These are phyloP conservation scores for Colletotrichum sp. DNA, from an alignment of 2,329 filamentous ascomycete species.

Conservation along the genomic window DNA sequence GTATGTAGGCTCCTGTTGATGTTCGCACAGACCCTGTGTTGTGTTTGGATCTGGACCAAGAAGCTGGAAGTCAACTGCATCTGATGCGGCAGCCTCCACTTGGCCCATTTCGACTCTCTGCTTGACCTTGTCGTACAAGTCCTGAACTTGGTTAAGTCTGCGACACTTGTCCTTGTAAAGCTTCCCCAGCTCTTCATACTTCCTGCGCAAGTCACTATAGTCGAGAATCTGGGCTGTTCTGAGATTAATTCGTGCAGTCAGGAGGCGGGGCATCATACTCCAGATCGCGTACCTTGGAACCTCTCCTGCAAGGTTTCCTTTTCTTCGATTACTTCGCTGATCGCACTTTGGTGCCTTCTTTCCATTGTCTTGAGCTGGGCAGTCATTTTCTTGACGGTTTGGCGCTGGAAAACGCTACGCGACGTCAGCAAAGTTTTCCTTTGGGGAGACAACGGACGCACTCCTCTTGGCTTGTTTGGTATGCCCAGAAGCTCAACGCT, in stretches of 20 bases:
- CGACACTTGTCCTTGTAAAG: constrained; percentile 74
- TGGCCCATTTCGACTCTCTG: constrained; percentile 59
- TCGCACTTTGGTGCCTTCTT: constrained; percentile 72
- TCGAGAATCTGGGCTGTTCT: constrained; percentile 60
- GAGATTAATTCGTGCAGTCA: background rate
- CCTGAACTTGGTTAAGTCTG: constrained; percentile 72
- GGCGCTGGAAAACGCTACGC: constrained; percentile 77
- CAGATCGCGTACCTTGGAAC: constrained; percentile 58
- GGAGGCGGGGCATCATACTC: background rate
- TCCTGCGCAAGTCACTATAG: constrained; percentile 67
- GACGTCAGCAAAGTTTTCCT: background rate
- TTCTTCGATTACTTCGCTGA: constrained; percentile 77
- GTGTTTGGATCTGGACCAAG: background rate
- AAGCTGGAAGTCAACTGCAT: constrained; percentile 26
- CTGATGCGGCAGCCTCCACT: constrained; percentile 58
- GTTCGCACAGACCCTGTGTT: background rate
- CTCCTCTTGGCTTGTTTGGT: constrained; percentile 87
- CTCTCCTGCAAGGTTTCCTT: constrained; percentile 71
- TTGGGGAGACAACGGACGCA: constrained; percentile 39
- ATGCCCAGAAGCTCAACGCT: constrained; percentile 84
- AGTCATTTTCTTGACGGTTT: constrained; percentile 71
- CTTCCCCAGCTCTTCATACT: constrained; percentile 74
- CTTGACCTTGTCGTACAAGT: constrained; percentile 67
- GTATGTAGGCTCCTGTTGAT: background rate
- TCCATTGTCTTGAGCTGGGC: constrained; percentile 74